These are phyloP conservation scores for Exophiala xenobiotica DNA, from an alignment of 2,329 filamentous ascomycete species.

Conservation along the genomic window DNA sequence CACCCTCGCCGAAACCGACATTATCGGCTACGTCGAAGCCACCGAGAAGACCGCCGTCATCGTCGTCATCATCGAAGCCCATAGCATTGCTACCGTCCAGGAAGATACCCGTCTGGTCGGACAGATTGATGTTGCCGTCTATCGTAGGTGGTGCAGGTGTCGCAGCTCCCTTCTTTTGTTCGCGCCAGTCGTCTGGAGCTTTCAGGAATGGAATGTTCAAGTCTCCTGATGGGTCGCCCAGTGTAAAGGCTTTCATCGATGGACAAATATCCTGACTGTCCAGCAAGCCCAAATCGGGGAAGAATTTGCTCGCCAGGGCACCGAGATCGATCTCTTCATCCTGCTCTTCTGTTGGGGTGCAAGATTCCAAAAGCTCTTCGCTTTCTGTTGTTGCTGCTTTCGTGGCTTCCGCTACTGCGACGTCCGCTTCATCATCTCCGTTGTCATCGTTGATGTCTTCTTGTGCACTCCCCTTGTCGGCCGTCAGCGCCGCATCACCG, in stretches of 20 bases:
- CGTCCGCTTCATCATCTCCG: slow-evolving; percentile 44
- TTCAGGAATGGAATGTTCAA: slow-evolving; percentile 91
- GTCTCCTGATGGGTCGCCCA: slow-evolving; percentile 80
- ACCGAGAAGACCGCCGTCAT: slow-evolving; percentile 68
- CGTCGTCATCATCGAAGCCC: slow-evolving; percentile 79
- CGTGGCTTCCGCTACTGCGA: slow-evolving; percentile 32
- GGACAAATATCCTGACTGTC: slow-evolving; percentile 92
- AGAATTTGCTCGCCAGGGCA: slow-evolving; percentile 75
- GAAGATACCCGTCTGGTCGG: slow-evolving; percentile 74
- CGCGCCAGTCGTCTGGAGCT: slow-evolving; percentile 79
- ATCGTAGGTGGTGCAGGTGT: slow-evolving; percentile 20
- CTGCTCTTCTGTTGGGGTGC: slow-evolving; percentile 30
- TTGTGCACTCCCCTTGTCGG: slow-evolving; percentile 33
- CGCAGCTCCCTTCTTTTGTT: slow-evolving; percentile 57
- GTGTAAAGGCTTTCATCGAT: slow-evolving; percentile 87
- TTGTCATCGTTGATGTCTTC: slow-evolving; percentile 40
- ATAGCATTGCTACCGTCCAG: slow-evolving; percentile 82
- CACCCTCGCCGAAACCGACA: slow-evolving; percentile 89
- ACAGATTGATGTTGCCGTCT: slow-evolving; percentile 42
- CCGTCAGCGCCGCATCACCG: slow-evolving; percentile 50
- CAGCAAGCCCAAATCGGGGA: slow-evolving; percentile 73
- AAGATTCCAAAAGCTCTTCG: not conserved
- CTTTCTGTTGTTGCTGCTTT: not conserved
- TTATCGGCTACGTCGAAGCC: slow-evolving; percentile 61
- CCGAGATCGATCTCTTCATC: slow-evolving; percentile 77